A percentile compares a stretch with the other conserved stretches of the same genome.
These are phyloP conservation scores for Graphiopsis chlorocephala DNA, from an alignment of 2,329 filamentous ascomycete genomes.

Conservation along the genomic window DNA sequence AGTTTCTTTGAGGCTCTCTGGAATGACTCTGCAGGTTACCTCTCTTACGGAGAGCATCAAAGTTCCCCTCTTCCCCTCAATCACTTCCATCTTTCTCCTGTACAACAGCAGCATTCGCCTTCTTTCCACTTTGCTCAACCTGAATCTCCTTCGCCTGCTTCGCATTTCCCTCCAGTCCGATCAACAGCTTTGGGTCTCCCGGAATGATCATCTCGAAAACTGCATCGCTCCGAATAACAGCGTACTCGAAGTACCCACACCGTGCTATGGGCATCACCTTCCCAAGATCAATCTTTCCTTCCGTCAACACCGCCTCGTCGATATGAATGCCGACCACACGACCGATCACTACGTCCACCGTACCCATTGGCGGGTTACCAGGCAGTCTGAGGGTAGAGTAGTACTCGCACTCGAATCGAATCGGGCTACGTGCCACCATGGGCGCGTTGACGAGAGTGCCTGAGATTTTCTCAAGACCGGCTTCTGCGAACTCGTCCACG, in stretches of 20 bases:
- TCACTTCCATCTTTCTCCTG: neutral
- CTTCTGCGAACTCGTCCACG: conserved; percentile 55
- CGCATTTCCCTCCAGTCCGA: conserved; percentile 35
- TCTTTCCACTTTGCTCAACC: neutral
- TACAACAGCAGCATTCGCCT: neutral
- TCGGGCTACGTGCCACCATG: conserved; percentile 55
- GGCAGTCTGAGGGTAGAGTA: conserved; percentile 55
- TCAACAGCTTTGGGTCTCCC: conserved; percentile 33
- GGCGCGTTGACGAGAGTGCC: conserved; percentile 43
- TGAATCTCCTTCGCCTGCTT: conserved; percentile 7
- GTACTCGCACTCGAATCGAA: conserved; percentile 59
- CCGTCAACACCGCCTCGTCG: conserved; percentile 52
- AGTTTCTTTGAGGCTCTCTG: neutral
- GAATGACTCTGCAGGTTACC: neutral
- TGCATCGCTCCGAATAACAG: conserved; percentile 47
- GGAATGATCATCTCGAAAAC: conserved; percentile 57
- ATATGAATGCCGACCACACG: conserved; percentile 58
- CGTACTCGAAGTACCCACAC: conserved; percentile 60
- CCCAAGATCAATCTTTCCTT: conserved; percentile 54
- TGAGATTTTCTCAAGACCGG: conserved; percentile 48
- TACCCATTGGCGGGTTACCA: conserved; percentile 54
- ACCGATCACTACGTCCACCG: conserved; percentile 58
- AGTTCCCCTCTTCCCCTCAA: neutral
- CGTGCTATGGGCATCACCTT: conserved; percentile 60
- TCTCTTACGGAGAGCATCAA: neutral